Conservation (phyloP, 345 rosid genomes). For the Arabis alpina region DNA sequence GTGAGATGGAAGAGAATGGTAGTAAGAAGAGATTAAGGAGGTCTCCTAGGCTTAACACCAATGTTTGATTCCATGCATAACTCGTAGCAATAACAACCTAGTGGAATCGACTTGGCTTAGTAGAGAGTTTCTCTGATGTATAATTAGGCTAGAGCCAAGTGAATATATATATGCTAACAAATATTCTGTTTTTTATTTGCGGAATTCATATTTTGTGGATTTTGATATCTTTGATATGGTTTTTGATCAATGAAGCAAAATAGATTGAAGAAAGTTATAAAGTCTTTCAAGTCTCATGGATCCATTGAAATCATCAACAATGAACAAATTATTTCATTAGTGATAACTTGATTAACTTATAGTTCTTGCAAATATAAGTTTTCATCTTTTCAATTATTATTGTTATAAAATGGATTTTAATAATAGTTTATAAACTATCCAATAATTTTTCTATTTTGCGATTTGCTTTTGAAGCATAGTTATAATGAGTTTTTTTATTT, state of each 20-base stretch:
- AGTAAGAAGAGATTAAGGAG: constrained; percentile 50
- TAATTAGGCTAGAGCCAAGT: neutral
- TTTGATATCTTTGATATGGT: neutral
- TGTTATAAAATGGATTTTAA: too few species aligned
- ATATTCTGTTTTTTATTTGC: neutral
- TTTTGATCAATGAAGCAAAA: neutral
- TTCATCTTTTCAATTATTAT: too few species aligned
- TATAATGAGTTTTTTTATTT: too few species aligned
- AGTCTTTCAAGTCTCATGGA: too few species aligned
- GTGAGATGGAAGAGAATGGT: neutral
- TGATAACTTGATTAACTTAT: too few species aligned
- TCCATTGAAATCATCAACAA: too few species aligned
- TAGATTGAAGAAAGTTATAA: neutral
- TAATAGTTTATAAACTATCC: too few species aligned
- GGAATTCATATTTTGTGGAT: neutral
- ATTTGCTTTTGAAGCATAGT: too few species aligned
- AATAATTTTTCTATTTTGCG: too few species aligned
- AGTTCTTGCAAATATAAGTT: too few species aligned
- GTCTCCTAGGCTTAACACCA: constrained; percentile 29
- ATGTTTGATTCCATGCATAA: constrained; percentile 5
- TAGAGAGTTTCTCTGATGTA: neutral
- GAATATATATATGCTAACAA: neutral
- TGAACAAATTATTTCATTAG: too few species aligned
- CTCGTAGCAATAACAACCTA: neutral
- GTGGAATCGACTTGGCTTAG: neutral